These are phyloP conservation scores for Mortierella sp. DNA, from an alignment of 371 early-diverging fungal genomes.

Conservation along the genomic window DNA sequence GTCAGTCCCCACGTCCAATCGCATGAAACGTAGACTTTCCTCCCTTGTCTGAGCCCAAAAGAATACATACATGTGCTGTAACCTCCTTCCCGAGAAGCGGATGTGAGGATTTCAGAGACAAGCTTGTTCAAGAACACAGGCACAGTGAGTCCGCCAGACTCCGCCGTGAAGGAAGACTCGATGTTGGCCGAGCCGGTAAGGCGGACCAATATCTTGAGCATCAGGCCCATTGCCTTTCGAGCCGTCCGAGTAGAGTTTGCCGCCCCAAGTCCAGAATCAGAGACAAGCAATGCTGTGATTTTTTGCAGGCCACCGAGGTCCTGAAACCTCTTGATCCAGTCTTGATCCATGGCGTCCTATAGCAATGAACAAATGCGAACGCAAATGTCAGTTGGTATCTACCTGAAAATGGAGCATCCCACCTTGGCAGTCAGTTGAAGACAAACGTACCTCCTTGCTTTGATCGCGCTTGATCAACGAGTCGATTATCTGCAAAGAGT, in stretches of 20 bases:
- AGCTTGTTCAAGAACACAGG: conserved; percentile 43
- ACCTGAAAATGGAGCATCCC: not conserved
- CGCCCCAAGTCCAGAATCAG: conserved; percentile 48
- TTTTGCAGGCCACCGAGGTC: conserved; percentile 56
- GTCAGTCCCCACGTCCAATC: not conserved
- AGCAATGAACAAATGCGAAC: not conserved
- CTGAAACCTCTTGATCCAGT: conserved; percentile 54
- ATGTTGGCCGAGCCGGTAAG: conserved; percentile 32
- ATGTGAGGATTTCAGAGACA: conserved; percentile 49
- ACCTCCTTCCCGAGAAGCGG: conserved; percentile 38
- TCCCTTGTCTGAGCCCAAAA: too few species aligned
- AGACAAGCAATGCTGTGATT: conserved; percentile 49
- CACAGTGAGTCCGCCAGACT: conserved; percentile 29
- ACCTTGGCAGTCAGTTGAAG: not conserved
- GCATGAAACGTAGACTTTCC: not conserved
- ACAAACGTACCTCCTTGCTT: conserved; percentile 16
- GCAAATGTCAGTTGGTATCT: not conserved
- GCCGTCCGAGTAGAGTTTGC: conserved; percentile 30
- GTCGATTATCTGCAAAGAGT: conserved; percentile 61
- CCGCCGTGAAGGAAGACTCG: conserved; percentile 19
- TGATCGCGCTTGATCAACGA: conserved; percentile 56
- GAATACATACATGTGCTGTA: conserved; percentile 27
- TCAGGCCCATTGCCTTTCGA: conserved; percentile 42
- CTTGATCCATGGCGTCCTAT: conserved; percentile 26
- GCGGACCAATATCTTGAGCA: conserved; percentile 53